Percentiles rank a stretch among this genome's conserved stretches.
Evolutionary conservation across 768 basidiomycete genomes (phyloP).

Genomic region (Pulveroboletus frians): DNA sequence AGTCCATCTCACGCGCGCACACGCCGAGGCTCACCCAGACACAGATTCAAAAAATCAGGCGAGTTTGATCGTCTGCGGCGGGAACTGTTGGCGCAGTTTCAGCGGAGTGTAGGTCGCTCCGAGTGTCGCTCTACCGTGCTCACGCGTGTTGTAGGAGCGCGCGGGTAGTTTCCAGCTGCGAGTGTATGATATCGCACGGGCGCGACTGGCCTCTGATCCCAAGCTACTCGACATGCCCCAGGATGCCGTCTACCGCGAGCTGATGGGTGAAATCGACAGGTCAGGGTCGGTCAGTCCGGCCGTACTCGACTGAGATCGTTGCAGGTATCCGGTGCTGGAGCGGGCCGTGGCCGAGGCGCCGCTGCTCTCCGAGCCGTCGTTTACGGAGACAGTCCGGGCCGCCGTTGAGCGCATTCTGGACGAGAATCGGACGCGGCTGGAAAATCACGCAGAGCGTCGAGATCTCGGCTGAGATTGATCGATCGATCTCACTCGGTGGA

Average conservation of each 20-base stretch:
- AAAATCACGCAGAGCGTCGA: neutral
- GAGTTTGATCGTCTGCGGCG: slow-evolving; percentile 70
- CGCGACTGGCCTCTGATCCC: slow-evolving; percentile 49
- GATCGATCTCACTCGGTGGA: too few species aligned
- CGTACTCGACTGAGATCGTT: too few species aligned
- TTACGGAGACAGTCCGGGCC: slow-evolving; percentile 39
- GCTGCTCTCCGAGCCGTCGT: slow-evolving; percentile 44
- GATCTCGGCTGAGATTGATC: neutral
- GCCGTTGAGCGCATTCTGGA: slow-evolving; percentile 44
- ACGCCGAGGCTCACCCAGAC: neutral
- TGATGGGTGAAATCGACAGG: slow-evolving; percentile 73
- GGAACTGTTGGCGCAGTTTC: slow-evolving; percentile 59
- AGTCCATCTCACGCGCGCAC: slow-evolving; percentile 8
- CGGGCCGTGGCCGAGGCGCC: slow-evolving; percentile 51
- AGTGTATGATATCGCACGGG: slow-evolving; percentile 56
- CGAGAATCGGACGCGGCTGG: slow-evolving; percentile 27
- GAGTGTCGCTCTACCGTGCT: neutral
- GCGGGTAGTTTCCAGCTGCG: slow-evolving; percentile 50
- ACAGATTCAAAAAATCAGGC: slow-evolving; percentile 73
- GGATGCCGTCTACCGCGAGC: slow-evolving; percentile 52
- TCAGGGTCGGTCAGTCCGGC: slow-evolving; percentile 18
- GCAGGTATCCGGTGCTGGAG: slow-evolving; percentile 58
- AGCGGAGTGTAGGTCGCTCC: slow-evolving; percentile 47
- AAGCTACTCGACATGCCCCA: slow-evolving; percentile 48
- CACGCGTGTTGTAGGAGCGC: slow-evolving; percentile 37